These are phyloP conservation scores for Pichia ethanolica DNA, from an alignment of 805 yeast genomes.

Conservation along the genomic window DNA sequence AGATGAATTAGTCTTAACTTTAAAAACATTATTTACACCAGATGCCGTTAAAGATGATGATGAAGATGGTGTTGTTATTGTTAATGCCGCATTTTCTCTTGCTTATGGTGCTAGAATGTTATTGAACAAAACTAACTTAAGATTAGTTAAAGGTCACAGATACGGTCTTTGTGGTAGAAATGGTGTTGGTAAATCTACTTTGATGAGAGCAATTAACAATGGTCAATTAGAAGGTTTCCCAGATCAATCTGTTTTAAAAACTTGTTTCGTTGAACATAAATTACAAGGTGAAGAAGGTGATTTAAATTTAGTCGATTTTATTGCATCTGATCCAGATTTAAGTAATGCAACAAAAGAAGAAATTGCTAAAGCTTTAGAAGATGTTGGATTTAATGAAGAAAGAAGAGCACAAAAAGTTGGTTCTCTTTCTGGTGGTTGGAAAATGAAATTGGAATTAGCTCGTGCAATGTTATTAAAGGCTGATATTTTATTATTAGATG, in stretches of 20 bases:
- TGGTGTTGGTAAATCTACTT: conserved; percentile 97
- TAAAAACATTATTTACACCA: conserved; percentile 50
- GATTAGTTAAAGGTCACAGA: conserved; percentile 89
- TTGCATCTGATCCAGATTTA: conserved; percentile 83
- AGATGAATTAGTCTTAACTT: conserved; percentile 37
- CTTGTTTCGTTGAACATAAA: conserved; percentile 96
- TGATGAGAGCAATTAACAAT: conserved; percentile 93
- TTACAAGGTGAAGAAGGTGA: conserved; percentile 93
- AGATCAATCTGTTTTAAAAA: conserved; percentile 71
- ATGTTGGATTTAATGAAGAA: conserved; percentile 88
- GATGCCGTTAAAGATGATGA: conserved; percentile 49
- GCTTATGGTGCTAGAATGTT: conserved; percentile 98
- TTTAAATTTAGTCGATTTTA: conserved; percentile 79
- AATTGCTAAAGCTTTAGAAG: conserved; percentile 65
- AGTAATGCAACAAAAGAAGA: conserved; percentile 54
- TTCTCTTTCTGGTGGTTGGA: conserved; percentile 98
- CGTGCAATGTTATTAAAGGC: conserved; percentile 98
- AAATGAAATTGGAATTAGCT: conserved; percentile 97
- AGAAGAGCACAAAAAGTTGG: conserved; percentile 89
- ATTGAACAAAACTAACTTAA: conserved; percentile 81
- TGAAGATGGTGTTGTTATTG: conserved; percentile 84
- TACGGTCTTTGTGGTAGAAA: conserved; percentile 97
- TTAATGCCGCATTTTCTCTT: conserved; percentile 87
- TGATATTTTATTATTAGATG: conserved; percentile 88
- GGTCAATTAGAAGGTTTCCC: conserved; percentile 99